Percentiles rank a stretch among this genome's conserved stretches.
Conservation (phyloP, 129 eudicot genomes). For the Sambucus nigra region DNA sequence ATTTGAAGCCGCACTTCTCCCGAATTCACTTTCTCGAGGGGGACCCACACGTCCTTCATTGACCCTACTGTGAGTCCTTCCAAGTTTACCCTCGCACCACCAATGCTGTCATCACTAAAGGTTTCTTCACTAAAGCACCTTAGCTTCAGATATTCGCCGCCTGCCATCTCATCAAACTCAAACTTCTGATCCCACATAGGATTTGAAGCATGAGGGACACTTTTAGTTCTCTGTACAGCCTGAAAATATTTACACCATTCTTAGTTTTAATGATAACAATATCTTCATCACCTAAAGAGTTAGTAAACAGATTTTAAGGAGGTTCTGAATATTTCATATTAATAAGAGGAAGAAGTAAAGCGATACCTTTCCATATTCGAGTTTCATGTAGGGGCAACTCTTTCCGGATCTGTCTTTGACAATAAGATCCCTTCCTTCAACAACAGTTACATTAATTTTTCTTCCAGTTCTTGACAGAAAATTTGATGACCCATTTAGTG, state of each 20-base stretch:
- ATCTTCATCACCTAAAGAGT: neutral
- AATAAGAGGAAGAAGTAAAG: neutral
- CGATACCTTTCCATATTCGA: slow-evolving; percentile 90
- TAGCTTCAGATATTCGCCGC: slow-evolving; percentile 76
- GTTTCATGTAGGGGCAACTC: slow-evolving; percentile 57
- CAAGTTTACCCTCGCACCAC: slow-evolving; percentile 86
- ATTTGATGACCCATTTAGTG: slow-evolving; percentile 42
- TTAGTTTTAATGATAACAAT: too few species aligned
- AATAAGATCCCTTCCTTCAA: slow-evolving; percentile 65
- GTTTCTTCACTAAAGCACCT: slow-evolving; percentile 66
- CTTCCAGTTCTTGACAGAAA: slow-evolving; percentile 66
- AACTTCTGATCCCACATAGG: slow-evolving; percentile 84
- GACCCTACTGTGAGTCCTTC: slow-evolving; percentile 81
- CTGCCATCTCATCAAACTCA: slow-evolving; percentile 82
- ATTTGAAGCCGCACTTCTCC: slow-evolving; percentile 81
- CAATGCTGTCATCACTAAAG: slow-evolving; percentile 79
- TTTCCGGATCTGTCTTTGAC: slow-evolving; percentile 67
- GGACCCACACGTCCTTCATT: slow-evolving; percentile 71
- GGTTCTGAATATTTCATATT: neutral
- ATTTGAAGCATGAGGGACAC: slow-evolving; percentile 40
- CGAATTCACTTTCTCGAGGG: slow-evolving; percentile 86
- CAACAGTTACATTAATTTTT: slow-evolving; percentile 68
- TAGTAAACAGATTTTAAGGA: neutral
- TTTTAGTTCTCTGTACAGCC: slow-evolving; percentile 57
- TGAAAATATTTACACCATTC: slow-evolving; percentile 24